Evolutionary conservation across 2,329 filamentous ascomycete genomes (phyloP).

Genomic region (Claviceps purpurea): DNA sequence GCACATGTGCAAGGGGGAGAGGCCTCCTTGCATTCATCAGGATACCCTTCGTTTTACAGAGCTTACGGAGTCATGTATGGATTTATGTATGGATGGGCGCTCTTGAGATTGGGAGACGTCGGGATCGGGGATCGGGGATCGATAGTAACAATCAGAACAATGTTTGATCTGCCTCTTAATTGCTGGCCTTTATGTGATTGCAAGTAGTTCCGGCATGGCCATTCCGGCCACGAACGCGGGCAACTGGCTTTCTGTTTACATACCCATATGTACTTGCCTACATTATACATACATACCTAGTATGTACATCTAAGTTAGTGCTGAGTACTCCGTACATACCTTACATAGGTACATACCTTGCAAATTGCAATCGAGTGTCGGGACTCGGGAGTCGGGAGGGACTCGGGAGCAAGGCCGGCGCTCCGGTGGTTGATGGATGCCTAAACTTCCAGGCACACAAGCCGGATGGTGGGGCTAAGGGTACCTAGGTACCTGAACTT

Average conservation of each 20-base stretch:
- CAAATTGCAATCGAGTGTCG: no score
- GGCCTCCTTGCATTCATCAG: slow-evolving; percentile 13
- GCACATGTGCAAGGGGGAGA: slow-evolving; percentile 9
- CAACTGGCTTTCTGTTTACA: no score
- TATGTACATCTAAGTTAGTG: no score
- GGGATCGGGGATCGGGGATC: slow-evolving; percentile 13
- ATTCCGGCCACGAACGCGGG: neutral
- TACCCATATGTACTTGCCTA: no score
- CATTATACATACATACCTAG: no score
- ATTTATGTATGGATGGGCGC: neutral
- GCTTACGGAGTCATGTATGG: slow-evolving; percentile 10
- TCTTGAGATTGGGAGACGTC: slow-evolving; percentile 7
- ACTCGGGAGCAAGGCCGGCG: no score
- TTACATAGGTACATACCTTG: no score
- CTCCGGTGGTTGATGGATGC: slow-evolving; percentile 4
- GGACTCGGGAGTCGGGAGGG: no score
- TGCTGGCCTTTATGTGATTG: neutral
- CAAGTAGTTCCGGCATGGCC: neutral
- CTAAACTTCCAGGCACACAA: slow-evolving; percentile 12
- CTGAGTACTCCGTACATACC: no score
- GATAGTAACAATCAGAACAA: neutral
- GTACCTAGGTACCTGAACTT: neutral
- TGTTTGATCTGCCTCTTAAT: neutral
- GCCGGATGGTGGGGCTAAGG: neutral
- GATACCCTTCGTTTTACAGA: slow-evolving; percentile 19